A percentile compares a stretch with the other conserved stretches of the same genome.
Evolutionary conservation across 139 green algal species (phyloP).

Genomic region (Tetradesmus lagerheimii): DNA sequence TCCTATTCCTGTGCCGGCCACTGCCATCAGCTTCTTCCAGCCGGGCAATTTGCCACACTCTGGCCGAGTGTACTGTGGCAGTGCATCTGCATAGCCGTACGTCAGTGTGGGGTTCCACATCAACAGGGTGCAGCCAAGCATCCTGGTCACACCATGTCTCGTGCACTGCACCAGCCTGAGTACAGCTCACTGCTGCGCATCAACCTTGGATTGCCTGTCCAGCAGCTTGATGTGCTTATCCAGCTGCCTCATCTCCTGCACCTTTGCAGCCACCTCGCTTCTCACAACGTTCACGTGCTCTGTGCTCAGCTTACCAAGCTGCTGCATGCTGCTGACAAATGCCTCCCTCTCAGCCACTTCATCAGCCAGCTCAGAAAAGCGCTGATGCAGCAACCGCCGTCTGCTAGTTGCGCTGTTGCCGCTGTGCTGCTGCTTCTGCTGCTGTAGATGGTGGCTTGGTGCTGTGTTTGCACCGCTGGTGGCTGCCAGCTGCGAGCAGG

Average conservation of each 20-base stretch:
- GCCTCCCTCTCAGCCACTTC: conserved; percentile 20
- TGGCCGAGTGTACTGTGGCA: too few species aligned
- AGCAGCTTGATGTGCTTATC: conserved; percentile 21
- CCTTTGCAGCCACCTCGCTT: background rate
- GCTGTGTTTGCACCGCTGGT: background rate
- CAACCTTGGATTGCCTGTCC: background rate
- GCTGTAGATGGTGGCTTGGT: background rate
- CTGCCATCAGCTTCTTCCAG: too few species aligned
- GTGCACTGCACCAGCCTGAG: background rate
- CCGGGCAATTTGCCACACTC: too few species aligned
- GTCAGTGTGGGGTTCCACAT: too few species aligned
- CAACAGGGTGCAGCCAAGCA: too few species aligned
- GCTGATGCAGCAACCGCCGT: background rate
- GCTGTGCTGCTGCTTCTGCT: background rate
- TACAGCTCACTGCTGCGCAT: background rate
- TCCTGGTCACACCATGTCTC: too few species aligned
- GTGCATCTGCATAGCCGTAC: too few species aligned
- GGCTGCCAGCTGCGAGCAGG: background rate
- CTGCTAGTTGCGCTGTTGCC: background rate
- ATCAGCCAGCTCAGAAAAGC: background rate
- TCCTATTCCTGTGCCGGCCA: too few species aligned
- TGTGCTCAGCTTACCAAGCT: background rate
- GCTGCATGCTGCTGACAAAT: conserved; percentile 21
- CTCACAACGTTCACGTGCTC: background rate
- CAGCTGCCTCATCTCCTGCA: conserved; percentile 15